A percentile compares a stretch with the other conserved stretches of the same genome.
phyloP scores from a whole-genome alignment of 768 basidiomycete species.

The Mycena belliarum region DNA sequence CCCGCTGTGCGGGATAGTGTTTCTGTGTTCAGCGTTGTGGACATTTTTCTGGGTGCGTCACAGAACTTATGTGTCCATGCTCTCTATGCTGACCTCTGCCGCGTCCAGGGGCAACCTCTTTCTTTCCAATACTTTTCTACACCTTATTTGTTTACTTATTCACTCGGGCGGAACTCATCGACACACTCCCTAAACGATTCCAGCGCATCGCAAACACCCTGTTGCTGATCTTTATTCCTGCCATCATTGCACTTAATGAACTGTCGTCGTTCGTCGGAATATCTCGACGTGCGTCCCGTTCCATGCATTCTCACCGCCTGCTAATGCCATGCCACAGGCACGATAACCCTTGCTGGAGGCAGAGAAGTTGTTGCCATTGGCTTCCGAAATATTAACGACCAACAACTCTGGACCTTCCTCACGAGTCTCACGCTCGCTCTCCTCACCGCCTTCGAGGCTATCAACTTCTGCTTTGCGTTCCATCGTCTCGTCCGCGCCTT shows the following conservation, averaged over 20 bases:
- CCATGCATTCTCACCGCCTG: neutral
- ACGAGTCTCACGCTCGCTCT: conserved; percentile 61
- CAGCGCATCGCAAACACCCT: conserved; percentile 44
- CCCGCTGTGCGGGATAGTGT: conserved; percentile 51
- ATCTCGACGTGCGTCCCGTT: conserved; percentile 48
- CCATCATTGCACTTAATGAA: conserved; percentile 55
- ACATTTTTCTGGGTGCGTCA: conserved; percentile 63
- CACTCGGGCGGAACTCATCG: conserved; percentile 50
- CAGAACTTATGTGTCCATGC: neutral
- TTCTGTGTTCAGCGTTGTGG: conserved; percentile 50
- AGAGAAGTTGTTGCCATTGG: conserved; percentile 35
- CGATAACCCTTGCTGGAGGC: neutral
- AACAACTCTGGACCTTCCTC: conserved; percentile 56
- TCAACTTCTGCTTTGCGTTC: conserved; percentile 59
- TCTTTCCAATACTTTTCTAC: conserved; percentile 66
- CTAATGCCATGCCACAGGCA: conserved; percentile 10
- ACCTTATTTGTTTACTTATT: conserved; percentile 63
- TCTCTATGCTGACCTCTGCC: neutral
- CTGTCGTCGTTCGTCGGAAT: conserved; percentile 67
- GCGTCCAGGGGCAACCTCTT: conserved; percentile 54
- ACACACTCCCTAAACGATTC: conserved; percentile 51
- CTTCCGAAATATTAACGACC: conserved; percentile 38
- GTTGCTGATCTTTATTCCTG: conserved; percentile 56
- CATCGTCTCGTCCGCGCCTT: conserved; percentile 55
- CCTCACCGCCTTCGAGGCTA: conserved; percentile 56